A percentile compares a stretch with the other conserved stretches of the same genome.
Evolutionary conservation across 148 eudicot genomes (phyloP).

Genomic region (Simmondsia chinensis): DNA sequence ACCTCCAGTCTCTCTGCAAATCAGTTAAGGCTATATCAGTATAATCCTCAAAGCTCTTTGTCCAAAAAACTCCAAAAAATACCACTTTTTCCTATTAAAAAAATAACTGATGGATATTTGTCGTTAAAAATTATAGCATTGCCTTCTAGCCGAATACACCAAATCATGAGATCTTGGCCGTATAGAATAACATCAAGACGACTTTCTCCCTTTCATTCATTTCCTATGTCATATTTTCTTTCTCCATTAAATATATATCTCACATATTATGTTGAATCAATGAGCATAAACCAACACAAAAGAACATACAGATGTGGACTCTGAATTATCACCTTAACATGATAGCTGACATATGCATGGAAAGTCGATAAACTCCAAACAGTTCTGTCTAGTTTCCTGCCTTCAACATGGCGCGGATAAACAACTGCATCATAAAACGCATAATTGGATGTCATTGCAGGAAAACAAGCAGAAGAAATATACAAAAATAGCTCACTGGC

Average conservation of each 20-base stretch:
- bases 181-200: too few relatives aligned
- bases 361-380: conserved; percentile 90
- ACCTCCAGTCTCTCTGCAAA: too few relatives aligned
- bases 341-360: conserved; percentile 87
- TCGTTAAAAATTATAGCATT: too few relatives aligned
- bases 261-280: background rate
- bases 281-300: background rate
- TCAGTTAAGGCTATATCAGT: too few relatives aligned
- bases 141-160: too few relatives aligned
- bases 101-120: too few relatives aligned
- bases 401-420: conserved; percentile 84
- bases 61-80: too few relatives aligned
- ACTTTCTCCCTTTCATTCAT: too few relatives aligned
- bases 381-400: conserved; percentile 80
- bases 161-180: too few relatives aligned
- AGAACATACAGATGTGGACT: background rate
- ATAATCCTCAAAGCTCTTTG: too few relatives aligned
- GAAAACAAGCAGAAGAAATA: conserved; percentile 4
- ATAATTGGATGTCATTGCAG: conserved; percentile 3
- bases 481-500: conserved; percentile 1
- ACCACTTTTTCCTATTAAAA: too few relatives aligned
- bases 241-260: background rate
- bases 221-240: background rate
- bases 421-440: conserved; percentile 40
- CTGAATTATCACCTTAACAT: conserved; percentile 70